Conservation (phyloP, 208 protist genomes). For the Leishmania lainsoni region DNA sequence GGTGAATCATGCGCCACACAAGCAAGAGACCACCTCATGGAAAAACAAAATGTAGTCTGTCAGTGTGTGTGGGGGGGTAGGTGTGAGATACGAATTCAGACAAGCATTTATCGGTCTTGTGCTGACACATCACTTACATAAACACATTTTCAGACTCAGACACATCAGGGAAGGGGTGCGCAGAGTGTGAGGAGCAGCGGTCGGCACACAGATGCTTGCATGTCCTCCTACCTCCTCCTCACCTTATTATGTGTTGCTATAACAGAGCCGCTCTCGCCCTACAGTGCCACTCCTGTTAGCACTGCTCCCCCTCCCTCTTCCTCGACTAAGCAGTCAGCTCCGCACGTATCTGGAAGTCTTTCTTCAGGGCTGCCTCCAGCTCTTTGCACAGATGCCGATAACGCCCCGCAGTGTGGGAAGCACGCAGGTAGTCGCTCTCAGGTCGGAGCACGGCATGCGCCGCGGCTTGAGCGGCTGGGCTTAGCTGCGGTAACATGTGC, state of each 20-base stretch:
- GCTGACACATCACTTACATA: not conserved
- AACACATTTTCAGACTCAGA: not conserved
- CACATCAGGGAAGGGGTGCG: not conserved
- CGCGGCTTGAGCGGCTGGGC: constrained; percentile 21
- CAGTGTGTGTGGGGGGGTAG: not conserved
- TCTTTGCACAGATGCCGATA: constrained; percentile 60
- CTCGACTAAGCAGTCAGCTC: constrained; percentile 15
- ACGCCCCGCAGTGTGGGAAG: constrained; percentile 42
- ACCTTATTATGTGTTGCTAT: not conserved
- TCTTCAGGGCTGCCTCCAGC: constrained; percentile 56
- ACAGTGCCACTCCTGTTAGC: not conserved
- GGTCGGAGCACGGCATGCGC: constrained; percentile 30
- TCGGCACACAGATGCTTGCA: not conserved
- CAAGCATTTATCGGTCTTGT: not conserved
- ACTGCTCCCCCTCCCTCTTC: not conserved
- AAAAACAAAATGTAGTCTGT: no score
- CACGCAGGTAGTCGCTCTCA: constrained; percentile 47
- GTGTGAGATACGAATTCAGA: not conserved
- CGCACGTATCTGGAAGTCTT: constrained; percentile 45
- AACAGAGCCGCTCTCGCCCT: not conserved
- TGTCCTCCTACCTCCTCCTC: not conserved
- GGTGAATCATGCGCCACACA: no score
- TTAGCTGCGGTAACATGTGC: constrained; percentile 24
- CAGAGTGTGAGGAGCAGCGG: not conserved
- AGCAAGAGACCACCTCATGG: no score